Conservation (phyloP, 2,329 filamentous ascomycete species). For the Cladorrhinum sp. region DNA sequence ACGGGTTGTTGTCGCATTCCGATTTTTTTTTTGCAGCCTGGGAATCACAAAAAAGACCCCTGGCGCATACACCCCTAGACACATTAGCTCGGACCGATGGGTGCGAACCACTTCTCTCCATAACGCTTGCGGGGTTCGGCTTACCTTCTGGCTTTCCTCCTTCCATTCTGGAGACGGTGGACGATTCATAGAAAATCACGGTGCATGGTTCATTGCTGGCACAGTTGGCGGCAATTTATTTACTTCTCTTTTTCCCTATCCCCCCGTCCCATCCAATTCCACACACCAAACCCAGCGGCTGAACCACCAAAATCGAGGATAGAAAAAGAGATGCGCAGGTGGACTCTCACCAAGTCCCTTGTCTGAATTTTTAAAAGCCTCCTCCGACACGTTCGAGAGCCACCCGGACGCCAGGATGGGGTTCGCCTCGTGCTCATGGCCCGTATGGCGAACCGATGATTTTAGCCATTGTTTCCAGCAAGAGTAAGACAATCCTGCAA, state of each 20-base stretch:
- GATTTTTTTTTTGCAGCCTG: neutral
- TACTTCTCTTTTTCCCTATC: neutral
- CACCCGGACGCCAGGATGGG: constrained; percentile 36
- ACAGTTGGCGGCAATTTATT: neutral
- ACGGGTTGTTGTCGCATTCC: neutral
- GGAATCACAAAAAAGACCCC: neutral
- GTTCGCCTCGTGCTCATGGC: constrained; percentile 55
- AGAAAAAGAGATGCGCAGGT: neutral
- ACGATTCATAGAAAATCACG: neutral
- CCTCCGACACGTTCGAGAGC: constrained; percentile 5
- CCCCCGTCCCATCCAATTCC: neutral
- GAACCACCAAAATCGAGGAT: neutral
- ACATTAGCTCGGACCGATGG: neutral
- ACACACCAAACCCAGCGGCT: neutral
- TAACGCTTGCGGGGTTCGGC: neutral
- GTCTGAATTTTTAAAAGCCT: neutral
- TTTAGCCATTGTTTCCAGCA: constrained; percentile 61
- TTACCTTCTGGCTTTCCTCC: neutral
- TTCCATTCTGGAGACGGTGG: neutral
- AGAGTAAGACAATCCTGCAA: constrained; percentile 54
- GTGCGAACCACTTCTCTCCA: neutral
- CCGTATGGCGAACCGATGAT: constrained; percentile 63
- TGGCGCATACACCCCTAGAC: neutral
- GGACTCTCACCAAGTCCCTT: neutral
- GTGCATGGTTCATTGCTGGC: neutral